Evolutionary conservation across 1,284 basidiomycete species (phyloP), one percentile per base, ranked within the genome.

Genomic region (Tilletia horrida): DNA sequence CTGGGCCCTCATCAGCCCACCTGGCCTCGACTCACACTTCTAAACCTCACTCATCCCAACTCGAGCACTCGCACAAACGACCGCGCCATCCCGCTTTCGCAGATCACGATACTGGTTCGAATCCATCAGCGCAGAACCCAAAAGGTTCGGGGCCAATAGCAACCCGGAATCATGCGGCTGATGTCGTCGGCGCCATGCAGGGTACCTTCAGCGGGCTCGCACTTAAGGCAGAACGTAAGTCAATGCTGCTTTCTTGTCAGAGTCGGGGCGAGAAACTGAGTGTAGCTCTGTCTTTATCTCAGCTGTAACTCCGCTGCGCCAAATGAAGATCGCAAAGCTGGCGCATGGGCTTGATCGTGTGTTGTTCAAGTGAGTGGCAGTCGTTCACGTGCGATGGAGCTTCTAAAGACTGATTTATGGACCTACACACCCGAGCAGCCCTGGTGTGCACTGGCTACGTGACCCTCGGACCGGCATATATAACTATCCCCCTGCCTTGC

Each of bases 381-480:
- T 4, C 14, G 8, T 9, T 64, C 11, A 6, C 35, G 35, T 40
- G 35, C 35, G 35, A 40, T 4, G 35, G 4, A 11, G 35, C 35
- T 40, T 11, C 11, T 40, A 4, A 4, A 11, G 11, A 40, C 35
- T 40, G 35, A 40, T 11, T 11, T 40, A 11, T 40, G 6, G 11
- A 40, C 4, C 11, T 40, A 16, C 48, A 61, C 67, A 50, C 63
- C 9, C 1, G 35, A 11, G 0, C 66, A 93, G 91, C 74, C 91
- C 91, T 2, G 93, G 93, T n/a, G 89, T 96, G 0, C 91, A 95
- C 78, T 92, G 91, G 88, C 83, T 97, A 1, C 88, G 88, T 75
- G 93, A 98, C 76, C 90, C 91, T 0, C 86, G 91, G 9, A 91
- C 92, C 0, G 86, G 88, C 6, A 89, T 92, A 7, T 95, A 92